These are phyloP conservation scores for Scedosporium dehoogii DNA, from an alignment of 2,329 filamentous ascomycete genomes.

Conservation along the genomic window DNA sequence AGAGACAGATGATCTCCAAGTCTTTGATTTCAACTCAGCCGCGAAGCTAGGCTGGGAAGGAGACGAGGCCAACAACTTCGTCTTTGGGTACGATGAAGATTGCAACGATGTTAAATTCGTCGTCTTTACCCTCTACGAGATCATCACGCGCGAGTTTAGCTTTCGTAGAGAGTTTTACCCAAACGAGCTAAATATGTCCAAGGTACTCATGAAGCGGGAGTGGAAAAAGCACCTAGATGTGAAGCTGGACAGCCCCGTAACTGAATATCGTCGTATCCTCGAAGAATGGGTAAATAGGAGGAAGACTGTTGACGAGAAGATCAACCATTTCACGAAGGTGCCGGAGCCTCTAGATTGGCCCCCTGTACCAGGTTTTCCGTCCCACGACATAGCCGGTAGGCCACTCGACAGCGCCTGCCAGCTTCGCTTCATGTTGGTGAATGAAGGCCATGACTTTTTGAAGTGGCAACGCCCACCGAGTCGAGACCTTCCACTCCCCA, in stretches of 20 bases:
- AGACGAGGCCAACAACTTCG: constrained; percentile 8
- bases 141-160: constrained; percentile 20
- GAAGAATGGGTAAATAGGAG: not conserved
- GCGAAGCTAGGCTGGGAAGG: not conserved
- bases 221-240: not conserved
- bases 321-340: not conserved
- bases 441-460: not conserved
- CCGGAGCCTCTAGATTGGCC: not conserved
- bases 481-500: not conserved
- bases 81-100: constrained; percentile 13
- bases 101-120: constrained; percentile 23
- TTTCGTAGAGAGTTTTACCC: not conserved
- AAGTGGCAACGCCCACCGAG: not conserved
- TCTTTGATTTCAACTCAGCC: constrained; percentile 26
- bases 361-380: not conserved
- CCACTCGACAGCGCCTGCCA: not conserved
- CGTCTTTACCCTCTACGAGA: constrained; percentile 24
- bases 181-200: not conserved
- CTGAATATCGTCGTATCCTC: not conserved
- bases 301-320: not conserved
- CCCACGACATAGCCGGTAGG: not conserved
- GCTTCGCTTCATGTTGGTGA: not conserved
- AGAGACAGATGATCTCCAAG: constrained; percentile 19
- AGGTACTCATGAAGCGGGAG: not conserved
- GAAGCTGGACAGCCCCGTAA: not conserved